Percentiles rank a stretch among this genome's conserved stretches.
Conservation (phyloP, 1,139 yeast genomes). For the Candida anutae region DNA sequence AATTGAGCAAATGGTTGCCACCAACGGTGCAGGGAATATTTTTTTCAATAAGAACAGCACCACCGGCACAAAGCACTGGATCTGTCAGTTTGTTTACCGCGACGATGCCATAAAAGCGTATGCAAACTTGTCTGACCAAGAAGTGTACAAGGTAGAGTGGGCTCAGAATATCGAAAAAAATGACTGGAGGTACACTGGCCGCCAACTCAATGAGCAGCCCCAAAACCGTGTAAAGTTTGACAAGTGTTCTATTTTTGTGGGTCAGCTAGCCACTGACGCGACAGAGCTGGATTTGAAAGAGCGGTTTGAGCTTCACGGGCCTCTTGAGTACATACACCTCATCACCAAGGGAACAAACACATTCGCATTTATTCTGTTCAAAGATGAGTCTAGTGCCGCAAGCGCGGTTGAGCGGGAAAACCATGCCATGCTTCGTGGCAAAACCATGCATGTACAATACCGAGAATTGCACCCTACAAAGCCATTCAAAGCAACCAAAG, state of each 20-base stretch:
- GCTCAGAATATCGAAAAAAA: slow-evolving; percentile 61
- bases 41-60: slow-evolving; percentile 7
- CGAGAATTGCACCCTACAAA: slow-evolving; percentile 44
- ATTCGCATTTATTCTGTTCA: slow-evolving; percentile 67
- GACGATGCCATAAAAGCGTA: slow-evolving; percentile 89
- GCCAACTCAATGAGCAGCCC: slow-evolving; percentile 2
- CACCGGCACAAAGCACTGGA: slow-evolving; percentile 49
- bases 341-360: slow-evolving; percentile 42
- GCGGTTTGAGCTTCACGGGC: slow-evolving; percentile 64
- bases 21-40: slow-evolving; percentile 1
- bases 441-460: slow-evolving; percentile 79
- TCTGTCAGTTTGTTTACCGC: slow-evolving; percentile 71
- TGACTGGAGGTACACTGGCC: slow-evolving; percentile 2
- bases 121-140: slow-evolving; percentile 53
- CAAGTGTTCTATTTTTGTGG: slow-evolving; percentile 65
- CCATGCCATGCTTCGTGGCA: slow-evolving; percentile 64
- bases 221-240: slow-evolving; percentile 37
- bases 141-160: slow-evolving; percentile 64
- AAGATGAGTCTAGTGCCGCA: slow-evolving; percentile 66
- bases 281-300: slow-evolving; percentile 47
- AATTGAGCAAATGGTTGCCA: slow-evolving; percentile 50
- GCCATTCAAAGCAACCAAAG: slow-evolving; percentile 4
- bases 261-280: slow-evolving; percentile 53
- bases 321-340: slow-evolving; percentile 43
- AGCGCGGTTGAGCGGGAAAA: slow-evolving; percentile 77